A percentile compares a stretch with the other conserved stretches of the same genome.
These are phyloP conservation scores for Jimgerdemannia flammicorona DNA, from an alignment of 192 early-diverging fungal species.

Conservation along the genomic window DNA sequence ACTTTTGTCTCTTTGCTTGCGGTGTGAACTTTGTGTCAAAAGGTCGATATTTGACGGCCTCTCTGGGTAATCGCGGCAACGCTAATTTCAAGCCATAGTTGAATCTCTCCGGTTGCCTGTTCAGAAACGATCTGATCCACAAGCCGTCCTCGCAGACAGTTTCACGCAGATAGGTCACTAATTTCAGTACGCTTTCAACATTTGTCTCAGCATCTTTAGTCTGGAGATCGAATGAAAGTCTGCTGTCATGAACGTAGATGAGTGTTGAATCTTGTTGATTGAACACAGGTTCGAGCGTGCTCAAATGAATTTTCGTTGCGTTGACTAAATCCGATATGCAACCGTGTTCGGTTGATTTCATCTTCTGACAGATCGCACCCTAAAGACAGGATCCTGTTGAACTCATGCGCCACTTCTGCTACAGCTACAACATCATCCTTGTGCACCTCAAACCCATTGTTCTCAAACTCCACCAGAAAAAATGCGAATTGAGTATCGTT, in stretches of 20 bases:
- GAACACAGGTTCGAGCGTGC: conserved; percentile 12
- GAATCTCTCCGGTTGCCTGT: conserved; percentile 10
- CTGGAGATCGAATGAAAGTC: conserved; percentile 16
- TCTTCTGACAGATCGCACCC: conserved; percentile 13
- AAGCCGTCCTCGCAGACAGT: conserved; percentile 16
- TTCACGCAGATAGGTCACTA: conserved; percentile 19
- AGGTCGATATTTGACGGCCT: background rate
- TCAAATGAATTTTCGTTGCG: conserved; percentile 14
- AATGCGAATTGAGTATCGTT: conserved; percentile 13
- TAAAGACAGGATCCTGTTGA: conserved; percentile 18
- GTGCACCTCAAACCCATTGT: conserved; percentile 3
- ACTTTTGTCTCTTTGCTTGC: no score
- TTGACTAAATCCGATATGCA: conserved; percentile 18
- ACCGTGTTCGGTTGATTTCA: conserved; percentile 14
- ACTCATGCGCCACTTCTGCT: conserved; percentile 2
- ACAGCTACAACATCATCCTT: conserved; percentile 20
- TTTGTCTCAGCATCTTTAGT: conserved; percentile 14
- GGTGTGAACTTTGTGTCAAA: no score
- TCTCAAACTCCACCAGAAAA: conserved; percentile 12
- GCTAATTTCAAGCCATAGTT: conserved; percentile 12
- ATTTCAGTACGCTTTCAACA: conserved; percentile 13
- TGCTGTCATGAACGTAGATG: conserved; percentile 16
- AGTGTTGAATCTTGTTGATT: conserved; percentile 20
- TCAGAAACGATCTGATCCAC: conserved; percentile 12
- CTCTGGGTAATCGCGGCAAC: conserved; percentile 12